Evolutionary conservation across 306 rosid genomes (phyloP).

Genomic region (Trichosanthes truncata): DNA sequence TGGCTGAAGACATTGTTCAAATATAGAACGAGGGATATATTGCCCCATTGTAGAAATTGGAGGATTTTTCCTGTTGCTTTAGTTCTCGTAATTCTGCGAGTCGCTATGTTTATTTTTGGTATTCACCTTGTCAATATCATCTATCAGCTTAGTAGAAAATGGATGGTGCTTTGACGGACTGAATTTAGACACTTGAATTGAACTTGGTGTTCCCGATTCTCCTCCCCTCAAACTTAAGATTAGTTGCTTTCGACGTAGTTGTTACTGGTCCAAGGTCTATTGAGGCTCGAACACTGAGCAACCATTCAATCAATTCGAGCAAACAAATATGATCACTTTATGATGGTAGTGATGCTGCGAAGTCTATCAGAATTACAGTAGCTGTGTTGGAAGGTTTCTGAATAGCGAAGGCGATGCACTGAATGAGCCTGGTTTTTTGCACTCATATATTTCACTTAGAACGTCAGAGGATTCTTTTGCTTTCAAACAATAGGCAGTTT

Average conservation of each 20-base stretch:
- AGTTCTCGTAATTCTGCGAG: neutral
- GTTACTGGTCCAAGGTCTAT: neutral
- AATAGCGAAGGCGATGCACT: too few relatives aligned
- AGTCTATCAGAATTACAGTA: neutral
- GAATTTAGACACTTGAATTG: neutral
- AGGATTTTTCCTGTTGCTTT: neutral
- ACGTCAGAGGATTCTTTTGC: too few relatives aligned
- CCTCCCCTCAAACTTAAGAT: neutral
- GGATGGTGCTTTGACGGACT: neutral
- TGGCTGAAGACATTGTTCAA: neutral
- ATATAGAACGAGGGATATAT: neutral
- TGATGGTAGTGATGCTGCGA: neutral
- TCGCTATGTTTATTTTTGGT: neutral
- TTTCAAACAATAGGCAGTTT: too few relatives aligned
- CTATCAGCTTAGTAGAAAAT: neutral
- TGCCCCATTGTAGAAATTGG: neutral
- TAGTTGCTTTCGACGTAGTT: neutral
- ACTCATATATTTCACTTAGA: too few relatives aligned
- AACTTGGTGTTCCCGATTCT: neutral
- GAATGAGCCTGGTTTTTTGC: too few relatives aligned
- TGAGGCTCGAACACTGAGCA: neutral
- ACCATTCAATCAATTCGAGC: neutral
- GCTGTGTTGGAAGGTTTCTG: too few relatives aligned
- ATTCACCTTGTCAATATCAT: neutral
- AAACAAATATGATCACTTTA: neutral